Evolutionary conservation across 345 rosid genomes (phyloP).

Genomic region (Dimocarpus longan): DNA sequence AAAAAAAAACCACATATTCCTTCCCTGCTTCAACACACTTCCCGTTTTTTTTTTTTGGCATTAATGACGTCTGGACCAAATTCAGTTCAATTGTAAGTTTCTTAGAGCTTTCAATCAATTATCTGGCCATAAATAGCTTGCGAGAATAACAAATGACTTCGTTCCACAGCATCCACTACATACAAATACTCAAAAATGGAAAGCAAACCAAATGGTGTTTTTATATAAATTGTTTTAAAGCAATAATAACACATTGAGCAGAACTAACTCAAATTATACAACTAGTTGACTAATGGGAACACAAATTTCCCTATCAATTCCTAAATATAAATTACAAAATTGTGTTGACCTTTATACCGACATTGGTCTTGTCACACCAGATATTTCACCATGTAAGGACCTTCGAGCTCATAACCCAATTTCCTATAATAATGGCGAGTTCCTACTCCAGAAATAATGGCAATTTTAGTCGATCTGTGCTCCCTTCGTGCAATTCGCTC

Average conservation of each 20-base stretch:
- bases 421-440: slow-evolving; percentile 95
- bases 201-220: neutral
- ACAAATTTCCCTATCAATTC: neutral
- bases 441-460: slow-evolving; percentile 94
- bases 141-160: neutral
- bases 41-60: too few relatives aligned
- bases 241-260: neutral
- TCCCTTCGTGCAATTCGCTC: slow-evolving; percentile 78
- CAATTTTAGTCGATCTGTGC: slow-evolving; percentile 83
- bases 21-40: too few relatives aligned
- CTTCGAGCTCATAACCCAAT: slow-evolving; percentile 90
- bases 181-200: neutral
- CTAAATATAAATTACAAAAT: slow-evolving; percentile 27
- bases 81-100: too few relatives aligned
- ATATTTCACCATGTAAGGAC: slow-evolving; percentile 93
- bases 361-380: slow-evolving; percentile 41
- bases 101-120: neutral
- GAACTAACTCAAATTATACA: neutral
- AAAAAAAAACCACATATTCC: too few relatives aligned
- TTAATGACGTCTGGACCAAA: too few relatives aligned
- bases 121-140: neutral
- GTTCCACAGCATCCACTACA: neutral
- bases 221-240: neutral
- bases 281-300: neutral
- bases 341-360: slow-evolving; percentile 10